Base-by-base conservation (phyloP, 2,329 filamentous ascomycete species). In the Pleomassaria siparia region DNA sequence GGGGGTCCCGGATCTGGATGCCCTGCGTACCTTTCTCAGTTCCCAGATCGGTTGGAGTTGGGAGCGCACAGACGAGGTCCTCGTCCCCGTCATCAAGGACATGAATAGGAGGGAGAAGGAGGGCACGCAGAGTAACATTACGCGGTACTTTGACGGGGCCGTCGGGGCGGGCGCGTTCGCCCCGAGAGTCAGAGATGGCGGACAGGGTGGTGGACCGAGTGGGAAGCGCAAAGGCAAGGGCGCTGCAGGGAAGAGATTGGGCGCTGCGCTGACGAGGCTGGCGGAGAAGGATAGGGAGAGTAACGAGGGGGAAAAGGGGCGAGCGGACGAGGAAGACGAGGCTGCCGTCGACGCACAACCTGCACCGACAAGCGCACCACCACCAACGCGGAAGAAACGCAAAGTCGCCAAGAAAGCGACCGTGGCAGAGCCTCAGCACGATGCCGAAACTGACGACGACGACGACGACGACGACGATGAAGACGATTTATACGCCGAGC, bases 91-190 rank as follows among this genome's bases (percentile, higher is more conserved):
- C 1, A 94, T 99, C 54, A 81, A 86, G 47, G 94, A 99, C 63
- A 95, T 99, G 88, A 97, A 97, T 67, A 82, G 84, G 3, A 80
- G 94, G 30, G 88, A 89, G 55, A 79, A 84, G 22, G 94, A 97
- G 73, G 94, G 94, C 6, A 97, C 92, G 15, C 94, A 99, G 76
- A 86, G 85, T 49, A 99, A 99, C 59, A 96, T 99, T 56, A 99
- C 94, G n/a, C 80, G 85, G 20, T 99, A 86, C 70, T 96, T 97
- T 67, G 82, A 84, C 11, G 92, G 92, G 0, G 73, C 76, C 4
- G 85, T 90, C 0, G 88, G 88, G 0, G 80, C 79, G 0, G 88
- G 88, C 0, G 82, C 80, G 0, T 91, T 89, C 73, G 88, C 81
- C 20, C 89, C 88, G 0, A 80, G 87, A 46, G 84, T 85, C 53